These are phyloP conservation scores for Syzygium syzygioides DNA, from an alignment of 441 rosid species.

Conservation along the genomic window DNA sequence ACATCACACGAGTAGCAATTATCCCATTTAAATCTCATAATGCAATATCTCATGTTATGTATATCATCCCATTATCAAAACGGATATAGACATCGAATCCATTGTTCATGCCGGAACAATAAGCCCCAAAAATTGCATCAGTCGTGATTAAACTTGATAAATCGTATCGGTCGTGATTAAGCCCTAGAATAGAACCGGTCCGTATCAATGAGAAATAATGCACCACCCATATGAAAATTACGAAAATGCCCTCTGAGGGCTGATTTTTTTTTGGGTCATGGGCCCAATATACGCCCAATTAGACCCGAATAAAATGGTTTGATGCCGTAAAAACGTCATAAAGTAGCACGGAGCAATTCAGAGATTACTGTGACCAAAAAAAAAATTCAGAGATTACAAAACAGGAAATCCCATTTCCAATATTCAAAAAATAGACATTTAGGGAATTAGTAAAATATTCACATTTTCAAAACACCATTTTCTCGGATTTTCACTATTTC, in stretches of 20 bases:
- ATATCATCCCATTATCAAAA: too few relatives aligned
- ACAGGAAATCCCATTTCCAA: not conserved
- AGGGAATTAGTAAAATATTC: not conserved
- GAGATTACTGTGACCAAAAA: not conserved
- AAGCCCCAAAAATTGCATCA: too few relatives aligned
- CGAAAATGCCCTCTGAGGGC: not conserved
- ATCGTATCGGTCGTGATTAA: too few relatives aligned
- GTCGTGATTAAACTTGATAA: too few relatives aligned
- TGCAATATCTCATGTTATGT: too few relatives aligned
- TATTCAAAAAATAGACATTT: not conserved
- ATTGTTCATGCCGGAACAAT: too few relatives aligned
- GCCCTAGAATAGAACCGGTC: too few relatives aligned
- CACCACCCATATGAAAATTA: not conserved
- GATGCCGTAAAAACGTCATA: too few relatives aligned
- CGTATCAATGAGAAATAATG: too few relatives aligned
- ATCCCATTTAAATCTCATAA: too few relatives aligned
- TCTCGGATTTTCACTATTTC: not conserved
- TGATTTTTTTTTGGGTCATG: not conserved
- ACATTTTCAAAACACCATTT: not conserved
- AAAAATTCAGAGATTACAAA: not conserved
- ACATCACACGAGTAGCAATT: too few relatives aligned
- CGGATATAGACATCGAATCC: too few relatives aligned
- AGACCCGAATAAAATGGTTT: not conserved
- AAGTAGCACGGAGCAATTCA: not conserved
- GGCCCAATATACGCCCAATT: not conserved